phyloP scores from a whole-genome alignment of 2,329 filamentous ascomycete species.

The Phialocephala subalpina region DNA sequence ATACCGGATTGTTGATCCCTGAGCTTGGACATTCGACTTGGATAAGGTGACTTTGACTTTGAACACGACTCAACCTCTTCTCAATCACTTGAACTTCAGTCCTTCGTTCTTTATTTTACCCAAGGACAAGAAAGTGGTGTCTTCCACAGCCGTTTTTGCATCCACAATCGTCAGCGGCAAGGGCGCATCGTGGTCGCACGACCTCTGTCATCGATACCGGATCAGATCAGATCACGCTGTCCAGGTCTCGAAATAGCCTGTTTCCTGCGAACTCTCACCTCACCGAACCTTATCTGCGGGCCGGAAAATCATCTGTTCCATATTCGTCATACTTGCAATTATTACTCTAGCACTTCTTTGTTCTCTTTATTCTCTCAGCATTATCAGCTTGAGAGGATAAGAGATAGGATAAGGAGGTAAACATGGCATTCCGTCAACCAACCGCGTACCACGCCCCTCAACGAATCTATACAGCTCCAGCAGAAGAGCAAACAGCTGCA shows the following conservation, averaged over 20 bases:
- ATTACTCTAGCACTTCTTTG: no score
- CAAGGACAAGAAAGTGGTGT: slow-evolving; percentile 1
- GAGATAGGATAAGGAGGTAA: not conserved
- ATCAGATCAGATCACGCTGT: not conserved
- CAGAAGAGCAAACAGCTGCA: slow-evolving; percentile 44
- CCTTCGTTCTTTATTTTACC: not conserved
- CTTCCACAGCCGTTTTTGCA: not conserved
- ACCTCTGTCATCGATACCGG: slow-evolving; percentile 4
- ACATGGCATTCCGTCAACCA: slow-evolving; percentile 68
- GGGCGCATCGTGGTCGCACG: slow-evolving; percentile 6
- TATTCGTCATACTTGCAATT: not conserved
- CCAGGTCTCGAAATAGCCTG: not conserved
- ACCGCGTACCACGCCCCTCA: slow-evolving; percentile 58
- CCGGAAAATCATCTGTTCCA: slow-evolving; percentile 1
- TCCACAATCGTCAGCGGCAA: slow-evolving; percentile 6
- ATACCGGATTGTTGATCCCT: slow-evolving; percentile 10
- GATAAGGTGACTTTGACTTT: slow-evolving; percentile 7
- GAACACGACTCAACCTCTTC: not conserved
- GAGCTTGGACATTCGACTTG: slow-evolving; percentile 5
- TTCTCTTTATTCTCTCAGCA: slow-evolving; percentile 6
- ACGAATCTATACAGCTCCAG: slow-evolving; percentile 52
- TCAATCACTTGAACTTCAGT: not conserved
- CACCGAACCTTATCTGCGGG: not conserved
- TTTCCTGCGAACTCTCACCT: not conserved
- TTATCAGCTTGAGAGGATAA: not conserved